Conservation (phyloP, 768 basidiomycete species). For the Fomitopsis pulvina region DNA sequence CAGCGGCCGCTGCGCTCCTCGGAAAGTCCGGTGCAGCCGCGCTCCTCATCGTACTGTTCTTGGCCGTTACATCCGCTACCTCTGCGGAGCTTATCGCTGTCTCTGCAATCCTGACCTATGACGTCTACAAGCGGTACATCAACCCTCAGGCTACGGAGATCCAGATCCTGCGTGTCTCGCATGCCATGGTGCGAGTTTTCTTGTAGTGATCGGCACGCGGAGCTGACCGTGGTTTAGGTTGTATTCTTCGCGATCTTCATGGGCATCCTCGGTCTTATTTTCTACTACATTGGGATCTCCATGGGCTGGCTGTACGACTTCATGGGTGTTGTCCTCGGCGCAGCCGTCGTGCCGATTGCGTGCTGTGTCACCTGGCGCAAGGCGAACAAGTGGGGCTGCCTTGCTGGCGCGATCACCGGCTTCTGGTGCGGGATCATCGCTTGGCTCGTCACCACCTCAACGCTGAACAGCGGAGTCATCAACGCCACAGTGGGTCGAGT, state of each 20-base stretch:
- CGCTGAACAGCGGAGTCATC: slow-evolving; percentile 62
- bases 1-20: slow-evolving; percentile 76
- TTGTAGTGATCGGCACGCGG: too few species aligned
- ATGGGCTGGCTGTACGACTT: slow-evolving; percentile 94
- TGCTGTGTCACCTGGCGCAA: slow-evolving; percentile 79
- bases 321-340: slow-evolving; percentile 84
- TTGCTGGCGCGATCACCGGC: slow-evolving; percentile 65
- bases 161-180: slow-evolving; percentile 65
- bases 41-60: slow-evolving; percentile 74
- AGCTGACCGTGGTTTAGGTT: too few species aligned
- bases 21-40: slow-evolving; percentile 76
- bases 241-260: slow-evolving; percentile 68
- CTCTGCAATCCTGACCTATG: slow-evolving; percentile 77
- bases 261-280: slow-evolving; percentile 78
- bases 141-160: slow-evolving; percentile 74
- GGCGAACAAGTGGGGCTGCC: slow-evolving; percentile 82
- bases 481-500: slow-evolving; percentile 59
- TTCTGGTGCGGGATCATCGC: slow-evolving; percentile 65
- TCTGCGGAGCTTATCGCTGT: slow-evolving; percentile 91
- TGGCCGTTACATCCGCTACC: slow-evolving; percentile 82
- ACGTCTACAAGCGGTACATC: slow-evolving; percentile 83
- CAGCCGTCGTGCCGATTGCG: slow-evolving; percentile 83
- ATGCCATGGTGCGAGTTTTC: slow-evolving; percentile 43
- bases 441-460: slow-evolving; percentile 80
- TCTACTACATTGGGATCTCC: slow-evolving; percentile 85